A percentile compares a stretch with the other conserved stretches of the same genome.
These are phyloP conservation scores for Entrophospora sp. DNA, from an alignment of 192 early-diverging fungal species.

Conservation along the genomic window DNA sequence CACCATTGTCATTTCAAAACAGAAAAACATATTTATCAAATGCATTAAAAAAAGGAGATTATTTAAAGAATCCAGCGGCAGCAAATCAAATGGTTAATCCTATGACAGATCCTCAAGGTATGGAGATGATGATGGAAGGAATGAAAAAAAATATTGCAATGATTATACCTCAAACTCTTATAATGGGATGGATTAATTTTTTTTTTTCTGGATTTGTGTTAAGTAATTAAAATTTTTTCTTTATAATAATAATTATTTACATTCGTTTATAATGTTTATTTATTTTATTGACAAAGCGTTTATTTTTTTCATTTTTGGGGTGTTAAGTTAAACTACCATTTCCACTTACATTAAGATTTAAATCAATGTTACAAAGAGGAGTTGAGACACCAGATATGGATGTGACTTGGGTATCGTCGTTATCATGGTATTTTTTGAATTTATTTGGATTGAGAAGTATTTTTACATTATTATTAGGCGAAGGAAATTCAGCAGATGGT, in stretches of 20 bases:
- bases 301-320: background rate
- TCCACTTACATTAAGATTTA: constrained; percentile 92
- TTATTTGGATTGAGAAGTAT: constrained; percentile 90
- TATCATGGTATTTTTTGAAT: constrained; percentile 98
- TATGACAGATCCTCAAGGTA: constrained; percentile 84
- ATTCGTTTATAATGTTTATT: background rate
- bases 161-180: constrained; percentile 96
- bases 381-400: constrained; percentile 96
- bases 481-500: constrained; percentile 79
- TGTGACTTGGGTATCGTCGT: constrained; percentile 91
- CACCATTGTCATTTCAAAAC: constrained; percentile 57
- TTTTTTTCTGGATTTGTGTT: constrained; percentile 98
- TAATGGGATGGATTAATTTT: constrained; percentile 99
- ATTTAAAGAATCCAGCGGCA: constrained; percentile 76
- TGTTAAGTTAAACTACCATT: constrained; percentile 86
- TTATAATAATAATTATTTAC: constrained; percentile 7
- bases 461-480: constrained; percentile 86
- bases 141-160: constrained; percentile 98
- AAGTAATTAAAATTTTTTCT: constrained; percentile 45
- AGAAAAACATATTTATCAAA: constrained; percentile 65
- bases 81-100: constrained; percentile 61
- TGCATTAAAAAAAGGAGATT: constrained; percentile 74
- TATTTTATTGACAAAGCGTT: background rate
- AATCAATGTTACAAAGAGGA: constrained; percentile 94
- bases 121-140: constrained; percentile 95